These are phyloP conservation scores for Entoloma clypeatum DNA, from an alignment of 1,284 basidiomycete genomes.

Conservation along the genomic window DNA sequence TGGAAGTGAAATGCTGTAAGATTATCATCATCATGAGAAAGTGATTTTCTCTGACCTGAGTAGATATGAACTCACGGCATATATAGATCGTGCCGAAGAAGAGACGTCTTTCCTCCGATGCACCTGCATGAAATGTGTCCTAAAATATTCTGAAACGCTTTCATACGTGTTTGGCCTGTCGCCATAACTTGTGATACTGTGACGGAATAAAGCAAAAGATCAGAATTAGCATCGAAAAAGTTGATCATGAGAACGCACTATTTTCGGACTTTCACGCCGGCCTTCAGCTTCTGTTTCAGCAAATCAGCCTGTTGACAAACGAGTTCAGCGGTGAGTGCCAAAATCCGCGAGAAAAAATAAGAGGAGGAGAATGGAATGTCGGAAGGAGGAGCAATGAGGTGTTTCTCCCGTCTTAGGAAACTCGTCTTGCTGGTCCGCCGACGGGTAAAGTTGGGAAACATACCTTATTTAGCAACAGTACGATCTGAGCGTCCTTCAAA, in stretches of 20 bases:
- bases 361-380: background rate
- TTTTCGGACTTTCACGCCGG: constrained; percentile 63
- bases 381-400: constrained; percentile 9
- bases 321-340: constrained; percentile 6
- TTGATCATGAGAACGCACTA: constrained; percentile 46
- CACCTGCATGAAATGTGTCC: constrained; percentile 71
- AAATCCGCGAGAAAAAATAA: constrained; percentile 4
- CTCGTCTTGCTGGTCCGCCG: no score
- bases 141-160: constrained; percentile 73
- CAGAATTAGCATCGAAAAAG: background rate
- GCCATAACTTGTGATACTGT: constrained; percentile 76
- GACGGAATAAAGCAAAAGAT: constrained; percentile 4
- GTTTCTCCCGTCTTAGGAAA: no score
- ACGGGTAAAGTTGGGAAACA: no score
- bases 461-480: constrained; percentile 76
- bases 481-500: constrained; percentile 64
- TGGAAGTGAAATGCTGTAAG: constrained; percentile 67
- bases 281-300: constrained; percentile 59
- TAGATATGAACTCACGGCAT: constrained; percentile 47
- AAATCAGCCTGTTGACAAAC: constrained; percentile 51
- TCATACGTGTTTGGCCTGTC: constrained; percentile 68
- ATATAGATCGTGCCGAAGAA: constrained; percentile 56
- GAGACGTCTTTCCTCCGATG: constrained; percentile 63
- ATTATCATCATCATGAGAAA: background rate
- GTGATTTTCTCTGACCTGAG: background rate